Evolutionary conservation across 192 early-diverging fungal genomes (phyloP), one percentile per base, ranked within the genome.

Genomic region (Rhizophlyctis rosea): DNA sequence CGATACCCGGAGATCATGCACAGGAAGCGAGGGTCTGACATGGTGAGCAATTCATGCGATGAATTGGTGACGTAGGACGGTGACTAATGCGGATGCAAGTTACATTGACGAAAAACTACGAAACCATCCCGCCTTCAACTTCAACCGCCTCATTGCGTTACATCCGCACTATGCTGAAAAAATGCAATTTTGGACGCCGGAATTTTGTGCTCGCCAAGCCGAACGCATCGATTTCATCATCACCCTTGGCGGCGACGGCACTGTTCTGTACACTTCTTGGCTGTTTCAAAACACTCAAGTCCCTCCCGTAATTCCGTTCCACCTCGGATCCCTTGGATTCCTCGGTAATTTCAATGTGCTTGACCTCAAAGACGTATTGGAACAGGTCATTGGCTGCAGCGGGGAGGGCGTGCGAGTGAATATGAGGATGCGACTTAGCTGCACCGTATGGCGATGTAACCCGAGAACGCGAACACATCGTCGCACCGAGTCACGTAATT

Each of bases 171-270:
- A 72, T 48, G 59, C 16, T 18, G 16, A 24, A 9, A 23, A 29
- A 23, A 28, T 72, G 14, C 23, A 29, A 35, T 71, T 71, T 33
- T 74, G 72, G 72, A 57, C 47, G 4, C 58, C 68, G 18, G 62
- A 74, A 31, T 57, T 74, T 2, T 74, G 72, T 52, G 69, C 68
- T 11, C 23, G 54, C 2, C 51, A 71, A 14, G 88, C 56, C 85
- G 92, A 49, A 84, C 90, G 77, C 86, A 91, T 59, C 62, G 95
- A 98, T 70, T 90, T 98, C 76, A 83, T 94, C 47, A 83, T 97
- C 54, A 96, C 94, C 69, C 86, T 98, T 61, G 95, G 95, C 35
- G 96, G 95, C 35, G 95, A 98, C 79, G 95, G 95, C 33, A 98
- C 95, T 1, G 95, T 98, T 1, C 80, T 98, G 34, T 98, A 88